phyloP scores from a whole-genome alignment of 257 asterid species.

The Linaria vulgaris region DNA sequence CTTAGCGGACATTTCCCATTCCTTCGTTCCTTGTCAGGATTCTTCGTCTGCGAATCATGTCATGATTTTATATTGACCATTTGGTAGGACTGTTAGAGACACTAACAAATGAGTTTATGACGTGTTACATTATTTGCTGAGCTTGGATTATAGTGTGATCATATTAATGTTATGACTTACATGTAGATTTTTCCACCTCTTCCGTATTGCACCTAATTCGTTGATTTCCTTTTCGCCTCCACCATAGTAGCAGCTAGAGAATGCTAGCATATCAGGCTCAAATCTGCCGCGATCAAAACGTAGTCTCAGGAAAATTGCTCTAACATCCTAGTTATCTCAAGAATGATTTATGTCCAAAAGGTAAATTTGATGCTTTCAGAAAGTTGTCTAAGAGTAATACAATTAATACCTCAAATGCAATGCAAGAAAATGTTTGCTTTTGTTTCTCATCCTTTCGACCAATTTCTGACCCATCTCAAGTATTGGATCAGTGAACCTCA shows the following conservation, averaged over 20 bases:
- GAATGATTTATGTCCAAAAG: too few relatives aligned
- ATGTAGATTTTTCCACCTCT: constrained; percentile 67
- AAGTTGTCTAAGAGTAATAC: too few relatives aligned
- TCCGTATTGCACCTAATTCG: constrained; percentile 54
- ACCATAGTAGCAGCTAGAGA: constrained; percentile 78
- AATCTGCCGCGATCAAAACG: constrained; percentile 39
- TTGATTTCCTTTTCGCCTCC: constrained; percentile 61
- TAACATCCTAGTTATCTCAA: too few relatives aligned
- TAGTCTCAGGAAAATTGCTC: constrained; percentile 2
- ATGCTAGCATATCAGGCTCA: constrained; percentile 86
- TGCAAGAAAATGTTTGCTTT: constrained; percentile 58
- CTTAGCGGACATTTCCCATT: constrained; percentile 71
- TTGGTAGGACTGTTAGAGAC: too few relatives aligned
- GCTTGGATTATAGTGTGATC: too few relatives aligned
- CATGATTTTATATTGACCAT: too few relatives aligned
- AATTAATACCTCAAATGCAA: constrained; percentile 77
- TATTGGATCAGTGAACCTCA: constrained; percentile 64
- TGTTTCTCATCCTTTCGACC: constrained; percentile 59
- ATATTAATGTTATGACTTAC: too few relatives aligned
- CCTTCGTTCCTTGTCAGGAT: constrained; percentile 68
- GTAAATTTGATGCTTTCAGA: too few relatives aligned
- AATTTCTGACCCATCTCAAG: constrained; percentile 58
- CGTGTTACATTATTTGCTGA: too few relatives aligned
- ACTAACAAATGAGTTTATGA: too few relatives aligned
- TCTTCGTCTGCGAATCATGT: constrained; percentile 38